A percentile compares a stretch with the other conserved stretches of the same genome.
Evolutionary conservation across 2,329 filamentous ascomycete species (phyloP).

Genomic region (Cryphonectria parasitica): DNA sequence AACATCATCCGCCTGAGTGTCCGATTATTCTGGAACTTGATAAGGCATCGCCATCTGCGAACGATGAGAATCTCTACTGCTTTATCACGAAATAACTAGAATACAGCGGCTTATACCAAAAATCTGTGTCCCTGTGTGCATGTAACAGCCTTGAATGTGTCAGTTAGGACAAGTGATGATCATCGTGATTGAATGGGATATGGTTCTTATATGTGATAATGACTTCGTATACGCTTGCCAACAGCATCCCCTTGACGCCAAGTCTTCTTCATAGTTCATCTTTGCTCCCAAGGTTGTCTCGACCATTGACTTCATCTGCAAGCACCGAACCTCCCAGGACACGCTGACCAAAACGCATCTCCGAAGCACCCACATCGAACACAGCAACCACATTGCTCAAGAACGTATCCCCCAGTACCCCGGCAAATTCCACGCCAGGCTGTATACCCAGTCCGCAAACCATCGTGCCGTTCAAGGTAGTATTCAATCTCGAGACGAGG

Average conservation of each 20-base stretch:
- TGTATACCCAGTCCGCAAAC: conserved; percentile 37
- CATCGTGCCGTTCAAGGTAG: conserved; percentile 29
- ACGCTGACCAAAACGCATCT: conserved; percentile 38
- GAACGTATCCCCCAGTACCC: conserved; percentile 35
- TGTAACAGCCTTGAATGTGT: too few species aligned
- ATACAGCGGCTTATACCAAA: not conserved
- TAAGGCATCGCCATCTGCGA: not conserved
- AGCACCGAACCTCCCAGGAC: not conserved
- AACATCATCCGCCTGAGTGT: too few species aligned
- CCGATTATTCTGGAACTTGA: not conserved
- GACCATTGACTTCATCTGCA: not conserved
- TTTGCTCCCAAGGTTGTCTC: not conserved
- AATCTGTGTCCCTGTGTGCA: too few species aligned
- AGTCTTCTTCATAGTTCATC: not conserved
- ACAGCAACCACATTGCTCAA: conserved; percentile 38
- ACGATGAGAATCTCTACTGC: not conserved
- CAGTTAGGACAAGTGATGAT: not conserved
- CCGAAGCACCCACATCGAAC: conserved; percentile 36
- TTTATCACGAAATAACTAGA: not conserved
- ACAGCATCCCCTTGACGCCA: too few species aligned
- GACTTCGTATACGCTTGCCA: too few species aligned
- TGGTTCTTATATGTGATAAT: too few species aligned
- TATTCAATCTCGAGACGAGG: conserved; percentile 33
- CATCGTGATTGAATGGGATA: too few species aligned
- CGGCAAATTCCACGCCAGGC: conserved; percentile 30